Conservation (phyloP, 202 grass and related monocot species). For the Musa balbisiana region DNA sequence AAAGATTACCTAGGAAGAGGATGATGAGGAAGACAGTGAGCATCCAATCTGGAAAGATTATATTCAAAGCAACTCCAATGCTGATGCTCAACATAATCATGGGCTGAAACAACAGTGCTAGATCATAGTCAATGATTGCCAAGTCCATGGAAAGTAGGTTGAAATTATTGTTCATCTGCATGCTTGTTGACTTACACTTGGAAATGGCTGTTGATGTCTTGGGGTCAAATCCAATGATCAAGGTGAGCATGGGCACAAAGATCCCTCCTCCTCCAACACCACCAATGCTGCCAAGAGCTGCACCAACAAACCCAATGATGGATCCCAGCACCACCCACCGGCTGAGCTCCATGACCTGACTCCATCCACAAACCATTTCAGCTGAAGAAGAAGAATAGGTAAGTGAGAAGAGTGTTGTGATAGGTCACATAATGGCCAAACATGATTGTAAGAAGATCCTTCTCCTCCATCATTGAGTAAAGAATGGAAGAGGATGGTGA, state of each 20-base stretch:
- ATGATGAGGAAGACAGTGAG: conserved; percentile 8
- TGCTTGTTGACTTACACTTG: conserved; percentile 4
- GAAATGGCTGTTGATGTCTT: conserved; percentile 15
- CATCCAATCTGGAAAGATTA: neutral
- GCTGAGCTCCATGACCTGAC: no score
- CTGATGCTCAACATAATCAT: conserved; percentile 1
- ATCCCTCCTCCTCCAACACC: conserved; percentile 11
- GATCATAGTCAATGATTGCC: conserved; percentile 24
- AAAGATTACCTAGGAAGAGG: conserved; percentile 10
- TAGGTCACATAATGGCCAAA: no score
- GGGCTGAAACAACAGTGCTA: conserved; percentile 18
- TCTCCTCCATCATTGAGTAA: no score
- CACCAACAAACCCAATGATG: conserved; percentile 13
- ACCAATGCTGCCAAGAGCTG: conserved; percentile 4
- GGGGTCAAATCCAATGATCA: conserved; percentile 10
- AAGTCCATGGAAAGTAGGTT: neutral
- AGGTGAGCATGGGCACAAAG: conserved; percentile 14
- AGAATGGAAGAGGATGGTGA: no score
- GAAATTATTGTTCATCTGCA: no score
- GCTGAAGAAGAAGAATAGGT: no score
- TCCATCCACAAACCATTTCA: no score
- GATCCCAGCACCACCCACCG: conserved; percentile 1
- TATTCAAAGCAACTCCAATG: conserved; percentile 12
- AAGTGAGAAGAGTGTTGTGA: no score
- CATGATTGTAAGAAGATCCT: no score